Percentiles rank a stretch among this genome's conserved stretches.
Evolutionary conservation across 352 stramenopile genomes (phyloP).

Genomic region (Saprolegnia parasitica): DNA sequence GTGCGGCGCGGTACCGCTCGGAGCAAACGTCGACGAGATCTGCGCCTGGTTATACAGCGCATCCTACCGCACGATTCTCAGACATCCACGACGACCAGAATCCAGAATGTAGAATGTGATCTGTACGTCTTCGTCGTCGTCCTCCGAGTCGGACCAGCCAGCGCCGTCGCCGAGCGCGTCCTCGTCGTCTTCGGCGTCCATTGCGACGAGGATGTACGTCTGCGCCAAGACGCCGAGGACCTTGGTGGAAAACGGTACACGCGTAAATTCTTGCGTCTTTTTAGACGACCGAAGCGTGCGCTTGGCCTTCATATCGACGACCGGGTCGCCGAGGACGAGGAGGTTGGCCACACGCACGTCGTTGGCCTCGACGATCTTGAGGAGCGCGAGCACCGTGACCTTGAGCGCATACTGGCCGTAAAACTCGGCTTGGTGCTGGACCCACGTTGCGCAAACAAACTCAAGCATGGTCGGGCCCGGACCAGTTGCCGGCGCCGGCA

Average conservation of each 20-base stretch:
- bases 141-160: constrained; percentile 32
- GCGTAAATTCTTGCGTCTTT: constrained; percentile 39
- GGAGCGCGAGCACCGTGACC: constrained; percentile 67
- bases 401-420: constrained; percentile 83
- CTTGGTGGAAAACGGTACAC: constrained; percentile 77
- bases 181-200: constrained; percentile 45
- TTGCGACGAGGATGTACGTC: constrained; percentile 58
- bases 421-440: constrained; percentile 79
- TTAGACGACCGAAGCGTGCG: constrained; percentile 59
- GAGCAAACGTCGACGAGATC: constrained; percentile 62
- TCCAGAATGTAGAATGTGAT: neutral
- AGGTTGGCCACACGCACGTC: constrained; percentile 64
- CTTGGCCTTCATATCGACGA: constrained; percentile 37
- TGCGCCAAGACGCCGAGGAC: constrained; percentile 68
- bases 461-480: constrained; percentile 50
- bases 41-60: neutral
- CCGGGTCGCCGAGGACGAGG: constrained; percentile 48
- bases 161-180: constrained; percentile 52
- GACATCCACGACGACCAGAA: neutral
- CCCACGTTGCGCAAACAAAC: constrained; percentile 79
- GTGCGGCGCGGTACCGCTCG: constrained; percentile 44
- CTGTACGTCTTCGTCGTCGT: constrained; percentile 34
- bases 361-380: constrained; percentile 73
- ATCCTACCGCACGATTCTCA: neutral
- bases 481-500: constrained; percentile 41